Conservation (phyloP, 257 asterid genomes). For the Mitragyna speciosa region DNA sequence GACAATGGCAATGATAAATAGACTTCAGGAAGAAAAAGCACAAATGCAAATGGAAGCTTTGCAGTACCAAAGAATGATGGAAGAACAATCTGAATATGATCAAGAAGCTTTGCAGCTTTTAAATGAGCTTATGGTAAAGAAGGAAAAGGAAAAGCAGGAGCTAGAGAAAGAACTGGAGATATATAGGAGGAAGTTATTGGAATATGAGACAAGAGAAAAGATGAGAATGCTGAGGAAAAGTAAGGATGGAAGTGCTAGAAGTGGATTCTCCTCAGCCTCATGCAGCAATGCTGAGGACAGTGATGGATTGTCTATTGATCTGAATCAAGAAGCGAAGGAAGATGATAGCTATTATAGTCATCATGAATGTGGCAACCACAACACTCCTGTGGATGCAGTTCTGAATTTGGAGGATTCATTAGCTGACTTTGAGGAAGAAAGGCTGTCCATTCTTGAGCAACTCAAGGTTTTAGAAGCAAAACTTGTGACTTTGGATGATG, state of each 20-base stretch:
- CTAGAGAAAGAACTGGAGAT: slow-evolving; percentile 63
- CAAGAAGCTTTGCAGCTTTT: slow-evolving; percentile 95
- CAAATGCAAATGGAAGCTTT: slow-evolving; percentile 98
- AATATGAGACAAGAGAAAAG: slow-evolving; percentile 65
- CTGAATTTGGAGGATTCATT: slow-evolving; percentile 74
- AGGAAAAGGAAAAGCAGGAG: slow-evolving; percentile 90
- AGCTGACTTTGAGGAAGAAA: slow-evolving; percentile 87
- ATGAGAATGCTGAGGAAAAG: slow-evolving; percentile 47
- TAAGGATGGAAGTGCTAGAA: slow-evolving; percentile 55
- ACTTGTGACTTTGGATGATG: slow-evolving; percentile 62
- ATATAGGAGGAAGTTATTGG: slow-evolving; percentile 60
- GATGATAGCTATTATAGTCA: slow-evolving; percentile 45
- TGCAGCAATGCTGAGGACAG: slow-evolving; percentile 82
- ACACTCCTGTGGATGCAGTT: slow-evolving; percentile 63
- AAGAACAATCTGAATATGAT: slow-evolving; percentile 93
- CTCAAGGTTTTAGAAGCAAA: slow-evolving; percentile 83
- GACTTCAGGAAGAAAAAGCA: slow-evolving; percentile 96
- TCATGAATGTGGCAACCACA: slow-evolving; percentile 39
- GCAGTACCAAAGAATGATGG: slow-evolving; percentile 99
- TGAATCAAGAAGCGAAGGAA: slow-evolving; percentile 68
- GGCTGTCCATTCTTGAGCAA: slow-evolving; percentile 78
- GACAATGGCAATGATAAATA: slow-evolving; percentile 95
- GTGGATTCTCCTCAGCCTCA: slow-evolving; percentile 76
- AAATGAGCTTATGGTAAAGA: slow-evolving; percentile 87
- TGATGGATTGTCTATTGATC: slow-evolving; percentile 69